A percentile compares a stretch with the other conserved stretches of the same genome.
These are phyloP conservation scores for Vitis amurensis DNA, from an alignment of 164 flowering plant genomes.

Conservation along the genomic window DNA sequence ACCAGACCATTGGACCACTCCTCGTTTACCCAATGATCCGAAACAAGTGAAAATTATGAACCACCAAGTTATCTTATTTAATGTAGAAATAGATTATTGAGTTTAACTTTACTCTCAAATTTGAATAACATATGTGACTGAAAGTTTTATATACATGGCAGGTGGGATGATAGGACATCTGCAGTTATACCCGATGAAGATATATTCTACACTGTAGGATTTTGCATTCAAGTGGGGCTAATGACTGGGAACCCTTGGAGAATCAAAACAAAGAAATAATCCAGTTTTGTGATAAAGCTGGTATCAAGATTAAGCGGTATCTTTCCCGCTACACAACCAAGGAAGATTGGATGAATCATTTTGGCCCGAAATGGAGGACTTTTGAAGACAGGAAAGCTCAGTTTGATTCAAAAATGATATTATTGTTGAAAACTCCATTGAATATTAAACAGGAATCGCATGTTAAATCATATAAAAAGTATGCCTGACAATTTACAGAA, in stretches of 20 bases:
- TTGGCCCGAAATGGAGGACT: slow-evolving; percentile 70
- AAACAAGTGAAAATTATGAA: slow-evolving; percentile 43
- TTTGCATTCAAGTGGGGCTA: slow-evolving; percentile 52
- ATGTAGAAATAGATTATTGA: too few species aligned
- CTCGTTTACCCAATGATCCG: slow-evolving; percentile 68
- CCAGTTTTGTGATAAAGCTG: slow-evolving; percentile 55
- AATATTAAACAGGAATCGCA: too few species aligned
- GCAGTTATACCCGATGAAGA: slow-evolving; percentile 78
- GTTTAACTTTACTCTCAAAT: too few species aligned
- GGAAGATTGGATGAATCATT: slow-evolving; percentile 69
- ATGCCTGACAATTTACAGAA: too few species aligned
- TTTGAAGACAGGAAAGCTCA: slow-evolving; percentile 47
- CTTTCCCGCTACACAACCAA: slow-evolving; percentile 52
- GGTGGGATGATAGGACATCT: slow-evolving; percentile 82
- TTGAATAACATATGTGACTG: not conserved
- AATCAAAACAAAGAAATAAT: slow-evolving; percentile 57
- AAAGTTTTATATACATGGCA: slow-evolving; percentile 21
- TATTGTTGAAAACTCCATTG: slow-evolving; percentile 17
- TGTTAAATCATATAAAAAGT: too few species aligned
- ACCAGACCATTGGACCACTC: slow-evolving; percentile 43
- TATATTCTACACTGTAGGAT: slow-evolving; percentile 66
- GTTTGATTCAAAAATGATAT: slow-evolving; percentile 74
- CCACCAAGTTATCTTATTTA: not conserved
- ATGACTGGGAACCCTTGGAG: slow-evolving; percentile 44
- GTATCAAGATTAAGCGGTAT: slow-evolving; percentile 61